Conservation (phyloP, 306 rosid species). For the Leucaena leucocephala region DNA sequence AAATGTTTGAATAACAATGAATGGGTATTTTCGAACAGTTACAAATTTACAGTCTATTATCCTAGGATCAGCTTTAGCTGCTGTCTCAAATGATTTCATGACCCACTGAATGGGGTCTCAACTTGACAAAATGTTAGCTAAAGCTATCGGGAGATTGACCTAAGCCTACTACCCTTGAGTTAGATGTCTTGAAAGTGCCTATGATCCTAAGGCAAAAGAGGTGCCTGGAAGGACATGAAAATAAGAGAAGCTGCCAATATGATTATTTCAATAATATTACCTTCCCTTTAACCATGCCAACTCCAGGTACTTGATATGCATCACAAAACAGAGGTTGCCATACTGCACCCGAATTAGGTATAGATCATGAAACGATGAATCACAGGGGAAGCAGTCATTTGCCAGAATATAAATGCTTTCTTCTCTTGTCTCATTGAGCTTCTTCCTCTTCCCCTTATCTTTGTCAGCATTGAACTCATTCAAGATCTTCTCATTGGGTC, state of each 20-base stretch:
- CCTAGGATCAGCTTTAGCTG: slow-evolving; percentile 90
- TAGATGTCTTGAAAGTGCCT: too few relatives aligned
- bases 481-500: slow-evolving; percentile 87
- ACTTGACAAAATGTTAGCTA: too few relatives aligned
- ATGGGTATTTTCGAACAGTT: slow-evolving; percentile 84
- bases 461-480: slow-evolving; percentile 85
- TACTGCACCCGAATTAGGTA: too few relatives aligned
- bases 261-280: too few relatives aligned
- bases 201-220: too few relatives aligned
- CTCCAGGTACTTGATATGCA: slow-evolving; percentile 70
- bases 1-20: slow-evolving; percentile 51
- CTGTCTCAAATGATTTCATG: slow-evolving; percentile 70
- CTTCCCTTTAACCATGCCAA: slow-evolving; percentile 98
- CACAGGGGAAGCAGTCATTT: too few relatives aligned
- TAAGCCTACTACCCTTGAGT: too few relatives aligned
- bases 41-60: slow-evolving; percentile 71
- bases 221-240: slow-evolving; percentile 62
- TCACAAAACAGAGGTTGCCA: slow-evolving; percentile 56
- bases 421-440: slow-evolving; percentile 91
- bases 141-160: too few relatives aligned
- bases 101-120: slow-evolving; percentile 68
- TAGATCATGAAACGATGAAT: too few relatives aligned
- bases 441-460: slow-evolving; percentile 81
- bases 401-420: slow-evolving; percentile 83
- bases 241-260: too few relatives aligned